Percentiles rank a stretch among this genome's conserved stretches.
phyloP scores from a whole-genome alignment of 2,329 filamentous ascomycete species.

The Penicillium expansum region DNA sequence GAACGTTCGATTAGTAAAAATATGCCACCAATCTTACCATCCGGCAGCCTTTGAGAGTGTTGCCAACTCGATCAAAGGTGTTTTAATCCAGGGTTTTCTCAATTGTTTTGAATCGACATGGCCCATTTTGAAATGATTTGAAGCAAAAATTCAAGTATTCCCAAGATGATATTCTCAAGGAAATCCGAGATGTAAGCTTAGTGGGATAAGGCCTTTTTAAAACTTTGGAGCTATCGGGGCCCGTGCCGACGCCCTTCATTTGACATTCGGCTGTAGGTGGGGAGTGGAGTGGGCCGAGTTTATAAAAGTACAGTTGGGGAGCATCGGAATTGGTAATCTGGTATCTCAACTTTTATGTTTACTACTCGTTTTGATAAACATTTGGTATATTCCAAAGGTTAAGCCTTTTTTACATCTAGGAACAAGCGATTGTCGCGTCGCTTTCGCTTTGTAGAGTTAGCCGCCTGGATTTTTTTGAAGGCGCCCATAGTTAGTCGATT shows the following conservation, averaged over 20 bases:
- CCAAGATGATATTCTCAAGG: too few relatives aligned
- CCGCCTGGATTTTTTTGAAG: too few relatives aligned
- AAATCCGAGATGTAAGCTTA: background rate
- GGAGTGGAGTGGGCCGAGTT: too few relatives aligned
- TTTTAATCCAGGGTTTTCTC: slow-evolving; percentile 40
- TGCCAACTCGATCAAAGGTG: slow-evolving; percentile 39
- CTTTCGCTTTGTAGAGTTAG: too few relatives aligned
- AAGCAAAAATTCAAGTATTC: background rate
- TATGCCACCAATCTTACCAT: slow-evolving; percentile 29
- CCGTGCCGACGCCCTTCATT: background rate
- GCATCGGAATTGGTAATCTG: too few relatives aligned
- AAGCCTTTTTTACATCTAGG: too few relatives aligned
- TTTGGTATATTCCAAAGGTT: too few relatives aligned
- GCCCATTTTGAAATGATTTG: background rate
- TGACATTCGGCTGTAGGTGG: background rate
- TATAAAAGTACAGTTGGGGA: too few relatives aligned
- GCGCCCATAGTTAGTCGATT: too few relatives aligned
- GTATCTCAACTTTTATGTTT: too few relatives aligned
- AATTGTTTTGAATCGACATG: background rate
- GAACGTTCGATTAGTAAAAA: background rate
- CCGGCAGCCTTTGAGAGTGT: slow-evolving; percentile 38
- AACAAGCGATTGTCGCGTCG: too few relatives aligned
- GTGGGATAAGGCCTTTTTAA: background rate
- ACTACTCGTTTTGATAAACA: too few relatives aligned
- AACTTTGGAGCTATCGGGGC: background rate